These are phyloP conservation scores for Camelina neglecta DNA, from an alignment of 345 rosid genomes.

Conservation along the genomic window DNA sequence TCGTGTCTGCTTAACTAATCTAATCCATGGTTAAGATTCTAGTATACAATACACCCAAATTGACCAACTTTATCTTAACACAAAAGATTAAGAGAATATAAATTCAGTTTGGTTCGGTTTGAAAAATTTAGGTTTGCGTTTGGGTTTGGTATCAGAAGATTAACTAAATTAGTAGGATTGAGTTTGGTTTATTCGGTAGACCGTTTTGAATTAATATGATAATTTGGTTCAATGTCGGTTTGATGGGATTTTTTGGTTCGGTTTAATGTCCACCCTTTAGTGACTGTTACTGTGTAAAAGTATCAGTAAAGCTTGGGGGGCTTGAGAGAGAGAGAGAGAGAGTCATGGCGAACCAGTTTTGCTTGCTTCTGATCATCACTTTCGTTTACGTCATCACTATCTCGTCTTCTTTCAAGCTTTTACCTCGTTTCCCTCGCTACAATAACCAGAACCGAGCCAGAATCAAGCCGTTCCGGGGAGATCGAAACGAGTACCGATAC, in stretches of 20 bases:
- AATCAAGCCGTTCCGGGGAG: slow-evolving; percentile 3
- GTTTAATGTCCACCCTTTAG: not conserved
- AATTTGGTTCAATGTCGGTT: not conserved
- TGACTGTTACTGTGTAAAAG: not conserved
- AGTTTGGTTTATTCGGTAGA: not conserved
- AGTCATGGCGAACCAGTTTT: slow-evolving; percentile 46
- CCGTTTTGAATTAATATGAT: not conserved
- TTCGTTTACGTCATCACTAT: slow-evolving; percentile 30
- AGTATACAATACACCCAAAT: slow-evolving; percentile 31
- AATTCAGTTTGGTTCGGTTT: too few species aligned
- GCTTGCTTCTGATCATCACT: slow-evolving; percentile 23
- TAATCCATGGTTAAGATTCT: too few species aligned
- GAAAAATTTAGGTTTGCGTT: too few species aligned
- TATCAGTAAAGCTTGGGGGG: not conserved
- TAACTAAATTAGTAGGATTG: too few species aligned
- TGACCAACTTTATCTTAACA: slow-evolving; percentile 29
- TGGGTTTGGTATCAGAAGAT: too few species aligned
- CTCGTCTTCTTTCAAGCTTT: slow-evolving; percentile 30
- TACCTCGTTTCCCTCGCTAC: slow-evolving; percentile 53
- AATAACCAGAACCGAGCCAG: slow-evolving; percentile 34
- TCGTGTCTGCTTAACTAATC: too few species aligned
- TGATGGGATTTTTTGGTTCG: not conserved
- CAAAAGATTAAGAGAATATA: slow-evolving; percentile 3
- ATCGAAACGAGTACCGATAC: slow-evolving; percentile 48
- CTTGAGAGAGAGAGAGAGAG: not conserved